A percentile compares a stretch with the other conserved stretches of the same genome.
Conservation (phyloP, 2,329 filamentous ascomycete species). For the Mycosphaerelloides madeirae region DNA sequence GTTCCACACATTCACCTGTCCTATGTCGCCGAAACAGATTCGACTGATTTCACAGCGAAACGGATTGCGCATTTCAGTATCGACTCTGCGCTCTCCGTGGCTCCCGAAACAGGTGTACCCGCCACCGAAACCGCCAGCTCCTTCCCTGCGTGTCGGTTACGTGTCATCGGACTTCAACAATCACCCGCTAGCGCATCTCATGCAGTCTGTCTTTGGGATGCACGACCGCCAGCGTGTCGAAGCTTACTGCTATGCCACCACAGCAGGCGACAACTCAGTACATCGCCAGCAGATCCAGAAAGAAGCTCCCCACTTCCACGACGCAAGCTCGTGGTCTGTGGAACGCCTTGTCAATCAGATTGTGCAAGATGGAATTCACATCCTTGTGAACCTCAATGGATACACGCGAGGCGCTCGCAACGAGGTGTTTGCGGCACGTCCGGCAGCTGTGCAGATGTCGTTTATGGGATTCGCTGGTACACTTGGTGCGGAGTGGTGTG, state of each 20-base stretch:
- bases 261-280: conserved; percentile 78
- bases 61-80: conserved; percentile 85
- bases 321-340: conserved; percentile 80
- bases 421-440: conserved; percentile 91
- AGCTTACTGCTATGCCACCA: conserved; percentile 94
- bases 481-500: conserved; percentile 94
- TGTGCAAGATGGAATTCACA: conserved; percentile 80
- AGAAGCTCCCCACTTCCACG: conserved; percentile 85
- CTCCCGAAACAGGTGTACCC: conserved; percentile 73
- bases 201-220: conserved; percentile 97
- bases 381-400: conserved; percentile 94
- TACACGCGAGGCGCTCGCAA: conserved; percentile 97
- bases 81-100: conserved; percentile 82
- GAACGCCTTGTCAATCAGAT: conserved; percentile 84
- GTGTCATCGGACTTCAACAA: conserved; percentile 99
- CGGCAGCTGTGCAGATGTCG: conserved; percentile 96
- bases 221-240: conserved; percentile 70
- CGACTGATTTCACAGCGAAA: conserved; percentile 93
- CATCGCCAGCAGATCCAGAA: conserved; percentile 90
- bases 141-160: conserved; percentile 87
- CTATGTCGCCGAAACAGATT: conserved; percentile 84
- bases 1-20: conserved; percentile 96
- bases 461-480: conserved; percentile 99
- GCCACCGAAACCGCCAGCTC: conserved; percentile 77
- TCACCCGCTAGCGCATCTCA: conserved; percentile 89